Conservation (phyloP, 192 early-diverging fungal genomes). For the Coemansia sp. region DNA sequence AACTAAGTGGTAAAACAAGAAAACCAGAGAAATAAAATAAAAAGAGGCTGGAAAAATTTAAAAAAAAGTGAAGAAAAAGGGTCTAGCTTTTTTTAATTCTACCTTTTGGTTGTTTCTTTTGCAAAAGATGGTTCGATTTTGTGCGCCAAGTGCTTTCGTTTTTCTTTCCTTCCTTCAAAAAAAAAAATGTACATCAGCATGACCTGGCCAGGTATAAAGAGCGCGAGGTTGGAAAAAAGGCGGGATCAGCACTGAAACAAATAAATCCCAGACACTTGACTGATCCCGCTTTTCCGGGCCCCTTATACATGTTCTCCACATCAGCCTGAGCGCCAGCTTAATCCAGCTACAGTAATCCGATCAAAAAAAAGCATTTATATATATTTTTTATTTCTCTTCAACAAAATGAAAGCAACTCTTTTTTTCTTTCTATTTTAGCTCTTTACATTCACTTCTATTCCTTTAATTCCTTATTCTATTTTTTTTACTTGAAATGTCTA, state of each 20-base stretch:
- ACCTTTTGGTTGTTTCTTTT: no score
- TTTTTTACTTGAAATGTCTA: constrained; percentile 15
- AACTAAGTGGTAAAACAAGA: constrained; percentile 1
- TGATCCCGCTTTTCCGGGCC: background rate
- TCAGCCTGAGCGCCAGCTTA: no score
- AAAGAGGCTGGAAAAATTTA: background rate
- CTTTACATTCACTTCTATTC: no score
- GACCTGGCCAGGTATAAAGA: no score
- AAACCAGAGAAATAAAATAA: constrained; percentile 12
- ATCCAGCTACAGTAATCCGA: no score
- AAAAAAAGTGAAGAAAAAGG: constrained; percentile 1
- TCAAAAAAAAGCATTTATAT: constrained; percentile 2
- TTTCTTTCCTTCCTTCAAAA: background rate
- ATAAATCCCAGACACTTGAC: background rate
- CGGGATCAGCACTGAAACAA: background rate
- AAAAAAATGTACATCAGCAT: no score
- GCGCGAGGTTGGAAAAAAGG: no score
- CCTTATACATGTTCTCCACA: no score
- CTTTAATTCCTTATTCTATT: constrained; percentile 1
- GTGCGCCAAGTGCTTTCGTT: background rate
- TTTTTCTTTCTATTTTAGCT: background rate
- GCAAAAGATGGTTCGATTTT: no score
- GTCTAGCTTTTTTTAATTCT: background rate
- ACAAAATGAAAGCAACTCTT: background rate
- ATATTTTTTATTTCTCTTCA: background rate